phyloP scores from a whole-genome alignment of 768 basidiomycete species.

The Dioszegia aurantiaca region DNA sequence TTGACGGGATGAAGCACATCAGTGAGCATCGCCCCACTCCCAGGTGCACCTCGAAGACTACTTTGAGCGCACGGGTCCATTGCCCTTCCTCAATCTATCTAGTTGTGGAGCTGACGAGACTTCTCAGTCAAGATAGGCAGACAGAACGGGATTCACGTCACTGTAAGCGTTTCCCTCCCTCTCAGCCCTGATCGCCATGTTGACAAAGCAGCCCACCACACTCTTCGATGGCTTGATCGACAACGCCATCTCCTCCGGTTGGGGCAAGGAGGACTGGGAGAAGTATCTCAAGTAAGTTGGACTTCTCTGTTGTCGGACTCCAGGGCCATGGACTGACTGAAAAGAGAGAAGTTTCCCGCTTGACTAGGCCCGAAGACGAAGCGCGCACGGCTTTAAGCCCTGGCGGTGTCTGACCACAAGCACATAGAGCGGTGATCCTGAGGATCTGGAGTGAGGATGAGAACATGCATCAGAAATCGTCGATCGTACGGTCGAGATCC shows the following conservation, averaged over 20 bases:
- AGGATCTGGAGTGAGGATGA: too few relatives aligned
- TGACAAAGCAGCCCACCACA: slow-evolving; percentile 54
- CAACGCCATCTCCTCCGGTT: slow-evolving; percentile 72
- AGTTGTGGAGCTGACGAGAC: too few relatives aligned
- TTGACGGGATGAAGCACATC: slow-evolving; percentile 84
- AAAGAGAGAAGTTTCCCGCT: slow-evolving; percentile 13
- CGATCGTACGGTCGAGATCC: slow-evolving; percentile 82
- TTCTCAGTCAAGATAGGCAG: slow-evolving; percentile 77
- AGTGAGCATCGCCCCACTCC: slow-evolving; percentile 57
- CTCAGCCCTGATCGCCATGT: background rate
- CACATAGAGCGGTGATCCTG: too few relatives aligned
- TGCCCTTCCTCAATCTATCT: too few relatives aligned
- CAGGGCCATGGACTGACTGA: background rate
- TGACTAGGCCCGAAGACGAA: slow-evolving; percentile 1
- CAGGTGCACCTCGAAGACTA: too few relatives aligned
- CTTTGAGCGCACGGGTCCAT: too few relatives aligned
- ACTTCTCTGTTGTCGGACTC: background rate
- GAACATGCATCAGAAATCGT: slow-evolving; percentile 50
- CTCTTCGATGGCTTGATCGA: slow-evolving; percentile 56
- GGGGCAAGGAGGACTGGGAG: slow-evolving; percentile 77
- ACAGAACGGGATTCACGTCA: slow-evolving; percentile 89
- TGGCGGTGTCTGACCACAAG: too few relatives aligned
- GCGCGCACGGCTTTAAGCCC: background rate
- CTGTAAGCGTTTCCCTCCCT: slow-evolving; percentile 63
- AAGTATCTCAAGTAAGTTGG: slow-evolving; percentile 61